Evolutionary conservation across 2,329 filamentous ascomycete genomes (phyloP), one percentile per base, ranked within the genome.

Genomic region (Ceratocystis diversiconidia): DNA sequence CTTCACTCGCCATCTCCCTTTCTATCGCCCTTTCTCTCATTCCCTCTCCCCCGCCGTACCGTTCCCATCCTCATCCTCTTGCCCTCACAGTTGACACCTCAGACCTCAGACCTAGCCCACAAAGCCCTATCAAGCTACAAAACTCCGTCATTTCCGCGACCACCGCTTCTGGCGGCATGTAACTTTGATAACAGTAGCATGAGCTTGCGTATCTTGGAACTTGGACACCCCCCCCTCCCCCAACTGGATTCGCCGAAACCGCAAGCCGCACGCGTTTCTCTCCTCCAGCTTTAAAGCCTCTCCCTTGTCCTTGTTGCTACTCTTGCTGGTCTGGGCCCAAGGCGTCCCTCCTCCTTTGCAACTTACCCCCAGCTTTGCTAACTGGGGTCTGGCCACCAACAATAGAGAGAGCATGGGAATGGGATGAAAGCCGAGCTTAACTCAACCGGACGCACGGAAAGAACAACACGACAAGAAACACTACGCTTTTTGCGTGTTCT

Each of bases 341-440:
- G 30, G 7, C 30, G 7, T 32, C 30, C 5, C 22, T 57, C 8
- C 12, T 30, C 17, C 52, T 30, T 19, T 15, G 22, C 52, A 57
- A 36, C 32, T 36, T 36, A 36, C 32, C 32, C 32, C 32, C 32
- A 36, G 8, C 32, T 10, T 36, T 12, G 32, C 32, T 36, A 36
- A 36, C 32, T 36, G 32, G 32, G 32, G 32, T 10, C 30, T 57
- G 5, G 22, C 52, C 52, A 4, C 30, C 5, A 28, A 57, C 52
- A 57, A 57, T 57, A 43, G 61, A 30, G 41, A 62, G 17, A 19
- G 28, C 41, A 62, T 57, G 61, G 41, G 44, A 41, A 62, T 46
- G 41, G 28, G 61, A 62, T 46, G 41, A 46, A 62, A 61, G 61
- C 61, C 61, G 61, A 62, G 62, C 62, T 63, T 63, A 63, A 50